These are phyloP conservation scores for Tolypocladium inflatum DNA, from an alignment of 2,329 filamentous ascomycete genomes.

Conservation along the genomic window DNA sequence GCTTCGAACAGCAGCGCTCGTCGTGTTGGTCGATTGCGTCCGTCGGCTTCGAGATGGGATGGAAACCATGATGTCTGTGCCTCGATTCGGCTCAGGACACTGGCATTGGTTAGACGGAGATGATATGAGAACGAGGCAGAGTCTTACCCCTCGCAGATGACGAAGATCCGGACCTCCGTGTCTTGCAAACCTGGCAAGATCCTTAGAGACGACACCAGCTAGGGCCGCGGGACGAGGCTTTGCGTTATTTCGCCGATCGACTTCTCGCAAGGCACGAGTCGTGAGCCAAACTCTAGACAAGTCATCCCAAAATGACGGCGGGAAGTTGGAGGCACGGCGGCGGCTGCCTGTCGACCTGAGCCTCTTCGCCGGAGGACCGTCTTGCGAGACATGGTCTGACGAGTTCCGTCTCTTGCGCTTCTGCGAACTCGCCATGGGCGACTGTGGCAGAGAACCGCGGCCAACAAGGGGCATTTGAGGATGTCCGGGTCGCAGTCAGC, in stretches of 20 bases:
- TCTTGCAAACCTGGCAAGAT: background rate
- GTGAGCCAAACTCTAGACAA: background rate
- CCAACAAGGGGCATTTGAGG: no score
- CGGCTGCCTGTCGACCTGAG: background rate
- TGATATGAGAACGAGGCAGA: no score
- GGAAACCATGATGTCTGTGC: no score
- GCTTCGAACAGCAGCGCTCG: background rate
- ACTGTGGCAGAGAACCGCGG: no score
- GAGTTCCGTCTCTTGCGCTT: no score
- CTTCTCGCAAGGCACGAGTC: background rate
- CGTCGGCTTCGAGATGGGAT: slow-evolving; percentile 1
- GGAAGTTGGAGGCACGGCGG: background rate
- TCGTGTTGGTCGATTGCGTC: background rate
- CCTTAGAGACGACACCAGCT: background rate
- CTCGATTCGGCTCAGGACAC: no score
- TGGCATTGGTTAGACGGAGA: no score
- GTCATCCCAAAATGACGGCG: background rate
- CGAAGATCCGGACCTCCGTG: slow-evolving; percentile 13
- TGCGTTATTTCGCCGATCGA: background rate
- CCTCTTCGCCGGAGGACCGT: background rate
- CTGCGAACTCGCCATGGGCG: no score
- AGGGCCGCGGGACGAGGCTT: background rate
- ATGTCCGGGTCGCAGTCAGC: no score
- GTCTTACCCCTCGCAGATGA: slow-evolving; percentile 11
- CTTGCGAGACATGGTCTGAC: background rate